These are phyloP conservation scores for Phoma sp. DNA, from an alignment of 2,329 filamentous ascomycete species.

Conservation along the genomic window DNA sequence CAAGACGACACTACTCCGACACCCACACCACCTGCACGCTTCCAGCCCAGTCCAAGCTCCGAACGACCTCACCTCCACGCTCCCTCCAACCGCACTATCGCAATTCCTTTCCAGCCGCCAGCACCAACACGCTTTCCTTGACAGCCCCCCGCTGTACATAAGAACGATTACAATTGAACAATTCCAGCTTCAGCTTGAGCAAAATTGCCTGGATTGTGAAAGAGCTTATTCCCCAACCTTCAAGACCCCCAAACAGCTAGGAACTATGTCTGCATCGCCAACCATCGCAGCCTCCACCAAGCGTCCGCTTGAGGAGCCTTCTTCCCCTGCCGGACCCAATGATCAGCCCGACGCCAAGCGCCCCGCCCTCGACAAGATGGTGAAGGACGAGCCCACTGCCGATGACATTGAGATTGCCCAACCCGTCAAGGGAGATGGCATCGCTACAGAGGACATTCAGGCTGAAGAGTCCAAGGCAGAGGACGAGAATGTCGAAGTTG, in stretches of 20 bases:
- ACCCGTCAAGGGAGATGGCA: constrained; percentile 45
- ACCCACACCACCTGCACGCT: constrained; percentile 43
- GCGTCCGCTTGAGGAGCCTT: constrained; percentile 95
- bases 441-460: constrained; percentile 44
- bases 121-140: constrained; percentile 94
- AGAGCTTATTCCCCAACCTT: constrained; percentile 29
- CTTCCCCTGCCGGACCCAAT: constrained; percentile 87
- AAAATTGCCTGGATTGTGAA: constrained; percentile 40
- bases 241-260: constrained; percentile 35
- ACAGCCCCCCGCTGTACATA: constrained; percentile 76
- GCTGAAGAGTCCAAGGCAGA: constrained; percentile 36
- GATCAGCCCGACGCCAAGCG: constrained; percentile 98
- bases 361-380: constrained; percentile 90
- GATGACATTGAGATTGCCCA: constrained; percentile 57
- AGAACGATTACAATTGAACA: constrained; percentile 56
- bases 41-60: constrained; percentile 43
- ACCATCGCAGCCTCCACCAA: constrained; percentile 71
- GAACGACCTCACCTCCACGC: constrained; percentile 45
- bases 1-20: constrained; percentile 39
- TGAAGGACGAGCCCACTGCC: constrained; percentile 67
- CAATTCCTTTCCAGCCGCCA: constrained; percentile 46
- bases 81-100: constrained; percentile 37
- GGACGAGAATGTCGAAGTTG: constrained; percentile 30
- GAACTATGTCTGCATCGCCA: constrained; percentile 56
- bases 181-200: constrained; percentile 39